Evolutionary conservation across 2,329 filamentous ascomycete species (phyloP), one percentile per base, ranked within the genome.

Genomic region (Blastomyces silverae): DNA sequence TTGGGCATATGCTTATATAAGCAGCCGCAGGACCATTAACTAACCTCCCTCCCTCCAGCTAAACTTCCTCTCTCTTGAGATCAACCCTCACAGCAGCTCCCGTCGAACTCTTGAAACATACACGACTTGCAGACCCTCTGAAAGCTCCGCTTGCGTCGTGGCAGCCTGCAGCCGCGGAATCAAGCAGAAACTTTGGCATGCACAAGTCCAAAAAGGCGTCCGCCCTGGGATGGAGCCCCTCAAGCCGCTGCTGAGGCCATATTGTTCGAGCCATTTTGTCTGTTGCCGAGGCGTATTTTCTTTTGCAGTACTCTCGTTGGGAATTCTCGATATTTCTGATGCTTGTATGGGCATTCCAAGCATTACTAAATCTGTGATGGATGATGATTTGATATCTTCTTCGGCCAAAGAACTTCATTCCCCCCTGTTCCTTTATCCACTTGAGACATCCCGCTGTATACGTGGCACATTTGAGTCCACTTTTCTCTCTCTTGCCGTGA

Each of bases 271-370:
- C 7, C 46, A 3, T 50, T 48, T 48, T 50, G 10, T 8, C 37
- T 39, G 37, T 39, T 39, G 37, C 11, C 37, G 37, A 39, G 37
- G 37, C 37, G 10, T 39, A 39, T 53, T 55, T 31, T 10, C 28
- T 34, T 11, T 37, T n/a, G 10, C 53, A 20, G 20, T n/a, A 10
- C 8, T 42, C n/a, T 4, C 3, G 34, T 20, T 34, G 34, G 56
- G 13, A 34, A 42, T 42, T 58, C n/a, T 22, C 56, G n/a, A 42
- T 58, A 58, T 58, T 39, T 20, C n/a, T 22, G 37, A 25, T 59
- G 56, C 31, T 11, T 55, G 28, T n/a, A 34, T 0, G 31, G 28
- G 25, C 25, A 55, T 34, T 17, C 17, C 4, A 17, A 17, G 17
- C 4, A 28, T n/a, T 20, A 17, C 20, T 34, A 6, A 31, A 55